Base-by-base conservation (phyloP, 805 yeast species). In the Kuraishia borneana region DNA sequence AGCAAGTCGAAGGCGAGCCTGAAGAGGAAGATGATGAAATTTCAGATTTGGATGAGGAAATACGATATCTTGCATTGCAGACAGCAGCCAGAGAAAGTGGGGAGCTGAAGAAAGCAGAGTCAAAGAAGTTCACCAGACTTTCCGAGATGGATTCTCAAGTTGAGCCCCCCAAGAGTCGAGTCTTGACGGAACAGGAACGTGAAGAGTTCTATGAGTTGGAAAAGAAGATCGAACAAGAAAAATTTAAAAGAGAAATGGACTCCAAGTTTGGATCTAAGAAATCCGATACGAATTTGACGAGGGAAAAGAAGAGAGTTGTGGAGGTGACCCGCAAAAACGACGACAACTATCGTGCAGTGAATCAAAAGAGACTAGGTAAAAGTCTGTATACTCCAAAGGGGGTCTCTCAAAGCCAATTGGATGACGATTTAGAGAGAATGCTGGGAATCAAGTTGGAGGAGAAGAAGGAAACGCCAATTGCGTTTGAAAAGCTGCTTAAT, bases 381-480 rank as follows among this genome's bases (percentile, higher is more conserved):
- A 32, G 36, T 16, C 21, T 25, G 5, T 22, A 26, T 18, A 16
- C 19, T 10, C 31, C 16, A 22, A 31, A 23, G 16, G n/a, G n/a
- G n/a, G 17, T 21, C 18, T 9, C 38, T 9, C 39, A 30, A 29
- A 32, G n/a, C 19, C 30, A 14, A 23, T 42, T 46, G 26, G 46
- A 47, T 16, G 42, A 39, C 22, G 42, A 46, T 26, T 34, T 53
- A 22, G 38, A 44, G 12, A 48, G 42, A 13, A 38, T 53, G 18
- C 21, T 53, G 25, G 45, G 44, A 18, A 36, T 21, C 18, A n/a
- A 20, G 6, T 13, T 33, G 13, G 20, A 18, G 12, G 26, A 12
- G 26, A 7, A 14, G 22, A 14, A 22, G 9, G 21, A 31, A 17
- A 13, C 18, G 5, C 10, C 14, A 8, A 14, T 12, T 14, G 29